Evolutionary conservation across 192 early-diverging fungal species (phyloP).

Genomic region (Paraglomus occultum): DNA sequence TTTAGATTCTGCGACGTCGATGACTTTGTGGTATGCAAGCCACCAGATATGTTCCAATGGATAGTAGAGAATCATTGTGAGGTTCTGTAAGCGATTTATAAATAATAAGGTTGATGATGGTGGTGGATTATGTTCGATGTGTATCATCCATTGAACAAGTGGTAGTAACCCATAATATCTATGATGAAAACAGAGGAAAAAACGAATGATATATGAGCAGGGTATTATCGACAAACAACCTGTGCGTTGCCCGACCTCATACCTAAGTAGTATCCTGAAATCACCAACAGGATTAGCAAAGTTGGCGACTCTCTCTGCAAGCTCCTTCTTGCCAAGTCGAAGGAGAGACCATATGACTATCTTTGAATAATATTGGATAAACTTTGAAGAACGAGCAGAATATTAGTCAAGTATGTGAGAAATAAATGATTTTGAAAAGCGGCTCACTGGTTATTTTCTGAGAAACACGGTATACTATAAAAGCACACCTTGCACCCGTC

Average conservation of each 20-base stretch:
- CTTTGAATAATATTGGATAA: slow-evolving; percentile 91
- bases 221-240: neutral
- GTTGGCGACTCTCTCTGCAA: slow-evolving; percentile 73
- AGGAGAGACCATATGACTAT: slow-evolving; percentile 79
- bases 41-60: slow-evolving; percentile 97
- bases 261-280: slow-evolving; percentile 89
- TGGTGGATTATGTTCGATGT: slow-evolving; percentile 72
- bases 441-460: neutral
- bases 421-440: neutral
- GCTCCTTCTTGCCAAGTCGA: slow-evolving; percentile 52
- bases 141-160: slow-evolving; percentile 83
- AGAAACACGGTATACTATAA: neutral
- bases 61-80: slow-evolving; percentile 85
- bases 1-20: slow-evolving; percentile 68
- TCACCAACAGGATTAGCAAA: slow-evolving; percentile 85
- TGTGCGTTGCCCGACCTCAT: slow-evolving; percentile 39
- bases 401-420: neutral
- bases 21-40: slow-evolving; percentile 83
- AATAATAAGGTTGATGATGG: slow-evolving; percentile 58
- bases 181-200: neutral
- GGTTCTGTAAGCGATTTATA: slow-evolving; percentile 86
- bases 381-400: slow-evolving; percentile 44
- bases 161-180: slow-evolving; percentile 59
- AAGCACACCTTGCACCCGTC: neutral
- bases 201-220: neutral